phyloP scores from a whole-genome alignment of 495 filamentous ascomycete genomes.

The Thermothielavioides terrestris region DNA sequence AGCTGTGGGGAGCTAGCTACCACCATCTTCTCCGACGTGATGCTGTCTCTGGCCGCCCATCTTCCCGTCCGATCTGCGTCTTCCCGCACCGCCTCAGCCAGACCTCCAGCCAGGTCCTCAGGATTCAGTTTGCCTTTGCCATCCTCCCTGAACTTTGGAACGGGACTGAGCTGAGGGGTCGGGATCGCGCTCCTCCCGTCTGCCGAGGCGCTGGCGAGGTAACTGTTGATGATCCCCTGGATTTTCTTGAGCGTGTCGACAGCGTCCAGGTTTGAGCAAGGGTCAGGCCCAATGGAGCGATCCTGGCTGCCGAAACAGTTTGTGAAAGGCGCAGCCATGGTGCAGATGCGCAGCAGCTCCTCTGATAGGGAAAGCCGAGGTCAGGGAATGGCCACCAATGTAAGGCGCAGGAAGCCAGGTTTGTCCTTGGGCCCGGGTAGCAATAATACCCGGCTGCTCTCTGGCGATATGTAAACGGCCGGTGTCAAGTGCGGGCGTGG shows the following conservation, averaged over 20 bases:
- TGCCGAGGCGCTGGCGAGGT: constrained; percentile 3
- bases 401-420: not conserved
- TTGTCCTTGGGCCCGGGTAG: not conserved
- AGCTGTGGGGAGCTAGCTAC: too few relatives aligned
- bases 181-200: not conserved
- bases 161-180: not conserved
- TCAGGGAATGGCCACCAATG: not conserved
- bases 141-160: not conserved
- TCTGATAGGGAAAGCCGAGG: not conserved
- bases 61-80: not conserved
- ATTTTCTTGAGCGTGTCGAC: constrained; percentile 10
- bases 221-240: constrained; percentile 9
- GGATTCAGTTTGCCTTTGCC: not conserved
- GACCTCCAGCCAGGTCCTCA: too few relatives aligned
- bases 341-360: not conserved
- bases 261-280: constrained; percentile 5
- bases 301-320: not conserved
- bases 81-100: not conserved
- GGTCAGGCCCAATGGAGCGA: not conserved
- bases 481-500: not conserved
- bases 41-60: not conserved
- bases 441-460: not conserved
- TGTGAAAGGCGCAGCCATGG: constrained; percentile 6
- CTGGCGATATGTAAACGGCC: not conserved
- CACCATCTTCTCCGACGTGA: not conserved